phyloP scores from a whole-genome alignment of 495 filamentous ascomycete species.

The Neurospora sp. region DNA sequence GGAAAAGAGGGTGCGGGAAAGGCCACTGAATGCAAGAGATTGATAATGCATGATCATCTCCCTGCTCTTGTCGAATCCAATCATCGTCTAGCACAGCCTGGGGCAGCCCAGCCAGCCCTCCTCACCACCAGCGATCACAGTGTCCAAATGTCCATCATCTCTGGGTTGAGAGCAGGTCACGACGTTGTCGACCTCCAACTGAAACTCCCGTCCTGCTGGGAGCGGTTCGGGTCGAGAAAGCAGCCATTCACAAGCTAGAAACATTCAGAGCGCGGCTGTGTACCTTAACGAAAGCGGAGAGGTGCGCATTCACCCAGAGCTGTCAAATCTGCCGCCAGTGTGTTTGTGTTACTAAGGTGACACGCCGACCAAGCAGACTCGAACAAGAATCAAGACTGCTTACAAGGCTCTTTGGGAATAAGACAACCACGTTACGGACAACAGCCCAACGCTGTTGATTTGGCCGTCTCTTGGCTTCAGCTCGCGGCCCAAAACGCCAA shows the following conservation, averaged over 20 bases:
- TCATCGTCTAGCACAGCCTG: background rate
- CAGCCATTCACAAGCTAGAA: background rate
- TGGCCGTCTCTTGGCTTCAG: background rate
- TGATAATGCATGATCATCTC: background rate
- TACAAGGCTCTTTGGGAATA: background rate
- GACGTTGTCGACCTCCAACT: background rate
- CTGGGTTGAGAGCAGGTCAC: background rate
- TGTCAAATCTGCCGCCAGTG: background rate
- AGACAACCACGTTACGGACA: background rate
- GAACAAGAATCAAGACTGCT: background rate
- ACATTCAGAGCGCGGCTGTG: background rate
- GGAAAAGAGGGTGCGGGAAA: background rate
- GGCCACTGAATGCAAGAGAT: background rate
- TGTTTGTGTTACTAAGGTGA: background rate
- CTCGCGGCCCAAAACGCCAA: background rate
- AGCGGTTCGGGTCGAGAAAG: background rate
- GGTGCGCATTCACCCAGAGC: background rate
- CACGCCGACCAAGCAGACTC: background rate
- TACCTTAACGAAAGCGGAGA: background rate
- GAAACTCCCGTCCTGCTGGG: background rate
- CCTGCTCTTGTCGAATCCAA: background rate
- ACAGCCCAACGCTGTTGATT: background rate
- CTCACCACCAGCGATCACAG: background rate
- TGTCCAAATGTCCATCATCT: background rate
- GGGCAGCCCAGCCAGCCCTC: background rate